Percentiles rank a stretch among this genome's conserved stretches.
Evolutionary conservation across 2,329 filamentous ascomycete species (phyloP).

Genomic region (Fusarium sp.): DNA sequence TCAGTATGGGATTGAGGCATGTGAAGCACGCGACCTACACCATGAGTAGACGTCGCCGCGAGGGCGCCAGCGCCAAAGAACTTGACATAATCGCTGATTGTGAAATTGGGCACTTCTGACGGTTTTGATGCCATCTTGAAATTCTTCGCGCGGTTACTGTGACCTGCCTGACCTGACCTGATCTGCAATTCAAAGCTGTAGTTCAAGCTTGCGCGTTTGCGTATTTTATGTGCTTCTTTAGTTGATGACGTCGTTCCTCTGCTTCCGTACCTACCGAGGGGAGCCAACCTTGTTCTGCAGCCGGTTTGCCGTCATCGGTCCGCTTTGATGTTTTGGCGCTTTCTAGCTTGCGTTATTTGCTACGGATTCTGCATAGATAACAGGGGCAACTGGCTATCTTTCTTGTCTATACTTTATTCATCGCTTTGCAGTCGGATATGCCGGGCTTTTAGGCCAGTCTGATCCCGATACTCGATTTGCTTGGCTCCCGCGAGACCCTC

Average conservation of each 20-base stretch:
- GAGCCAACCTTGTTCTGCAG: conserved; percentile 23
- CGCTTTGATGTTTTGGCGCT: conserved; percentile 29
- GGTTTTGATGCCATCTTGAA: conserved; percentile 45
- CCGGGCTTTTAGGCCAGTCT: not conserved
- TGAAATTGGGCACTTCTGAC: conserved; percentile 58
- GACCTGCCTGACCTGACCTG: not conserved
- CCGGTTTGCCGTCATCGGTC: conserved; percentile 34
- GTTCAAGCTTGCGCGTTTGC: conserved; percentile 13
- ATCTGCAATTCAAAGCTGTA: not conserved
- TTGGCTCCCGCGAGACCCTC: conserved; percentile 20
- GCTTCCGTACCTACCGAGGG: conserved; percentile 30
- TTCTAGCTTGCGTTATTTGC: conserved; percentile 10
- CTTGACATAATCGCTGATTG: conserved; percentile 62
- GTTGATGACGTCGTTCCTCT: conserved; percentile 34
- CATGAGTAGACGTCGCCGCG: conserved; percentile 65
- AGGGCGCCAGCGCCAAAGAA: conserved; percentile 68
- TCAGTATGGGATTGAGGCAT: conserved; percentile 9
- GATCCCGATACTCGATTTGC: not conserved
- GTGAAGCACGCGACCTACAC: conserved; percentile 54
- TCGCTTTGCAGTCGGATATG: conserved; percentile 1
- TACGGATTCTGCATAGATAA: not conserved
- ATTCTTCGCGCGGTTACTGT: conserved; percentile 14
- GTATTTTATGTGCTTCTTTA: conserved; percentile 29
- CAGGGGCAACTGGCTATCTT: not conserved
- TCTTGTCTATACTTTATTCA: not conserved